Base-by-base conservation (phyloP, 441 rosid species). In the Brassica balearica region DNA sequence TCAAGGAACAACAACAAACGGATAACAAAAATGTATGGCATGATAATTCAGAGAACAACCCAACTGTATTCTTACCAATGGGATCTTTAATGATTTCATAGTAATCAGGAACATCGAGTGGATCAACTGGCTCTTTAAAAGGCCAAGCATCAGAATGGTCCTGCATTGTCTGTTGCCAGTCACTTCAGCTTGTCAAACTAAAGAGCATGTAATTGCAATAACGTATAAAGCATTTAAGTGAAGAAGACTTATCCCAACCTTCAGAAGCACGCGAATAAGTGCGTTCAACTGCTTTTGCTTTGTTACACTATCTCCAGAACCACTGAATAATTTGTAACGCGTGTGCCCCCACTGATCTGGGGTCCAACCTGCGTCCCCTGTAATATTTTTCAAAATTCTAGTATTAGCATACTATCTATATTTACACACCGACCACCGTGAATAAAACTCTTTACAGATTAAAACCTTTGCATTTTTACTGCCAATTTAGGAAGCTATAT, bases 91-190 rank as follows among this genome's bases (percentile, higher is more conserved):
- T 96, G 81, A 96, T 91, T 76, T 89, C 98, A 82, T 94, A 93
- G 82, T 96, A 96, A 89, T 94, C 99, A 48, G 99, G 98, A 77
- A 90, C 99, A 81, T 96, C 99, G 48, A 92, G 93, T 60, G 83
- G 85, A 88, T 96, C 98, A 41, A 96, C 98, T 55, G 99, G 98
- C 69, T 96, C 99, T 89, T 89, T 92, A 80, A 93, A 94, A 36
- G 99, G 98, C 99, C 99, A 96, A 65, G 97, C 93, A 86, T 96
- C 98, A 70, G 83, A 90, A 70, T 96, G 96, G 34, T 96, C 99
- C 75, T 88, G 91, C 96, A 96, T 87, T 34, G 97, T 74, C 99
- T 94, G 92, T 71, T 77, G 36, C 75, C 75, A 79, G 74, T 79
- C 55, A 74, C 38, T 69, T 73, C 61, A 74, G 55, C 67, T 74